Conservation (phyloP, 192 early-diverging fungal species). For the Coemansia sp. region DNA sequence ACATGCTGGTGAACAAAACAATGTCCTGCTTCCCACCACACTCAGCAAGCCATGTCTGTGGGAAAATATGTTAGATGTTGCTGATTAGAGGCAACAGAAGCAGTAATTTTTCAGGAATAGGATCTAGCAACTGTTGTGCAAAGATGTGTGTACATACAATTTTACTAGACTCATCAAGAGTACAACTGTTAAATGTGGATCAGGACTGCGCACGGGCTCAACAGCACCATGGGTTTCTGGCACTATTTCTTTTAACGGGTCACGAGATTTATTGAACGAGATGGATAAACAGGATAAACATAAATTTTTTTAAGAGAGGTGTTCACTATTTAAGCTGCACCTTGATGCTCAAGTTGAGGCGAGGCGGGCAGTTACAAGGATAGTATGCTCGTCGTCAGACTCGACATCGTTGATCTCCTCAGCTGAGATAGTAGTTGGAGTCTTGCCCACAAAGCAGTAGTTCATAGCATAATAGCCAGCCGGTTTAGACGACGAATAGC, state of each 20-base stretch:
- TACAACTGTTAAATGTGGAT: no score
- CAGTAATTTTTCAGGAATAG: no score
- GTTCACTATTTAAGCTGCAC: no score
- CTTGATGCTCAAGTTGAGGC: neutral
- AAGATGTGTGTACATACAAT: no score
- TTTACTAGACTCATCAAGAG: no score
- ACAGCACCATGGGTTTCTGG: no score
- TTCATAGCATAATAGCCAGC: conserved; percentile 21
- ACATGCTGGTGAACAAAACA: neutral
- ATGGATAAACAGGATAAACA: neutral
- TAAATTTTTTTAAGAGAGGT: neutral
- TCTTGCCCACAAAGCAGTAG: conserved; percentile 17
- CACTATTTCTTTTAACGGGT: no score
- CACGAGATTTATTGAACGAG: no score
- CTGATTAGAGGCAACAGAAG: neutral
- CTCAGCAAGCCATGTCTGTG: neutral
- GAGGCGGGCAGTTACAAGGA: neutral
- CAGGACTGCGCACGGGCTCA: no score
- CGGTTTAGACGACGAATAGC: neutral
- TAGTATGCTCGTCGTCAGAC: neutral
- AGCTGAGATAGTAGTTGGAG: neutral
- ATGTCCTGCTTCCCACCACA: neutral
- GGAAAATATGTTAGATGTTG: neutral
- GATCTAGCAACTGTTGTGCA: no score
- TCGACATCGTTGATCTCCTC: neutral